Conservation (phyloP, 495 filamentous ascomycete genomes). For the Evansstolkia leycettana region DNA sequence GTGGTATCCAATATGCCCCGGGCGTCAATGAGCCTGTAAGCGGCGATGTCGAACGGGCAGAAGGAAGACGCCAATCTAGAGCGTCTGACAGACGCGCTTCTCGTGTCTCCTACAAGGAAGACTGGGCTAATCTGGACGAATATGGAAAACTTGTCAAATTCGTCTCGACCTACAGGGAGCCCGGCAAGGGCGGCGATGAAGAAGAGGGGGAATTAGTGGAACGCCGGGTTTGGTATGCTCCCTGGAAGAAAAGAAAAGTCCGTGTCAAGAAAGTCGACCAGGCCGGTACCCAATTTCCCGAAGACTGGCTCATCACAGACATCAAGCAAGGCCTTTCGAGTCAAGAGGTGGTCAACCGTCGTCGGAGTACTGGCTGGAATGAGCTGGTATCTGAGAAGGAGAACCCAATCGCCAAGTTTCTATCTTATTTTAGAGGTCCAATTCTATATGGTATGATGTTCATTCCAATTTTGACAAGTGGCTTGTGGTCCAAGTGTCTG, state of each 20-base stretch:
- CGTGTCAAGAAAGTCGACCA: constrained; percentile 25
- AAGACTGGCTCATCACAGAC: constrained; percentile 62
- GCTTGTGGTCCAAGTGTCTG: constrained; percentile 6
- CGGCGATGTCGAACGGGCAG: constrained; percentile 1
- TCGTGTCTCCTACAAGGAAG: constrained; percentile 25
- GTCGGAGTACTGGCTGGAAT: constrained; percentile 55
- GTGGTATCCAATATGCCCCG: too few relatives aligned
- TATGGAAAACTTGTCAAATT: constrained; percentile 49
- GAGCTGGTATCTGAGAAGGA: constrained; percentile 63
- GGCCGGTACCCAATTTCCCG: constrained; percentile 38
- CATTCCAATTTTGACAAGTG: background rate
- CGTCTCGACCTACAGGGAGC: constrained; percentile 49
- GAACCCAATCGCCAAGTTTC: constrained; percentile 57
- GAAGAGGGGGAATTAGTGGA: constrained; percentile 17
- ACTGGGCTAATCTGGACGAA: constrained; percentile 30
- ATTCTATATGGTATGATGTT: constrained; percentile 62
- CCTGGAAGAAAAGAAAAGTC: constrained; percentile 45
- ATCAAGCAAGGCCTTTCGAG: constrained; percentile 47
- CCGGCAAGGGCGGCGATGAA: constrained; percentile 12
- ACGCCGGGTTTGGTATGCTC: constrained; percentile 37
- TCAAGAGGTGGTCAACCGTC: constrained; percentile 42
- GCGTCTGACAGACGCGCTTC: constrained; percentile 22
- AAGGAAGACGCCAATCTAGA: background rate
- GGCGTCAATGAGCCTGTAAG: too few relatives aligned
- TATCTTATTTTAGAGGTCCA: constrained; percentile 66